Conservation (phyloP, 2,329 filamentous ascomycete genomes). For the Cytospora chrysosperma region DNA sequence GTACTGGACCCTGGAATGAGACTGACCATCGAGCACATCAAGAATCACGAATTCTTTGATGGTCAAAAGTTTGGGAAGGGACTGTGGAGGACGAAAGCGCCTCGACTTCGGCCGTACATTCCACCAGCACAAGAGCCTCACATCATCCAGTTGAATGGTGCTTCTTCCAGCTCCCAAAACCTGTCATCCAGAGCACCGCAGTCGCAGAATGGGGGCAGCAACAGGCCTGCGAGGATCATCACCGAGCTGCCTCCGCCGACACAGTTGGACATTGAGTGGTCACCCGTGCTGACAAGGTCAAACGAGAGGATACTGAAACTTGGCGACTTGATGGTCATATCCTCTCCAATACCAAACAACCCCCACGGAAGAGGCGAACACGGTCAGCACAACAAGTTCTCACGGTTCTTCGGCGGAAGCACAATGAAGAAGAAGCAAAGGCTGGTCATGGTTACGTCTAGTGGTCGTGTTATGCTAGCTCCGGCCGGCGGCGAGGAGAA, state of each 20-base stretch:
- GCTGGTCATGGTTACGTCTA: slow-evolving; percentile 92
- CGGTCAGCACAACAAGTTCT: slow-evolving; percentile 81
- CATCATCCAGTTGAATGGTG: slow-evolving; percentile 70
- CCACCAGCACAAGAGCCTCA: slow-evolving; percentile 72
- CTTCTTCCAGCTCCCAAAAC: slow-evolving; percentile 33
- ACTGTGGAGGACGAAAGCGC: slow-evolving; percentile 88
- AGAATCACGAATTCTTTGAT: slow-evolving; percentile 93
- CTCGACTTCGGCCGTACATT: slow-evolving; percentile 79
- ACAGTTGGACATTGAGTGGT: slow-evolving; percentile 98
- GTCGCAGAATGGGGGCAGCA: slow-evolving; percentile 43
- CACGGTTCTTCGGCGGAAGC: slow-evolving; percentile 88
- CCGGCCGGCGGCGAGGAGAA: slow-evolving; percentile 94
- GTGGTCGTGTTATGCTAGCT: slow-evolving; percentile 83
- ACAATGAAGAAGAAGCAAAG: slow-evolving; percentile 90
- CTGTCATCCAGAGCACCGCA: slow-evolving; percentile 35
- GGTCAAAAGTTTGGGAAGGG: slow-evolving; percentile 79
- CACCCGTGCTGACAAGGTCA: slow-evolving; percentile 82
- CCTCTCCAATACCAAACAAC: slow-evolving; percentile 73
- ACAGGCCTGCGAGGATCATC: slow-evolving; percentile 74
- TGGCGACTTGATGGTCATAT: slow-evolving; percentile 83
- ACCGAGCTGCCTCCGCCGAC: slow-evolving; percentile 96
- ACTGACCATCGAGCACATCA: slow-evolving; percentile 92
- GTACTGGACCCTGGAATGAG: slow-evolving; percentile 84
- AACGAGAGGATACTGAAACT: slow-evolving; percentile 95
- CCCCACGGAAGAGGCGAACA: slow-evolving; percentile 67